These are phyloP conservation scores for Alternaria solani DNA, from an alignment of 2,329 filamentous ascomycete genomes.

Conservation along the genomic window DNA sequence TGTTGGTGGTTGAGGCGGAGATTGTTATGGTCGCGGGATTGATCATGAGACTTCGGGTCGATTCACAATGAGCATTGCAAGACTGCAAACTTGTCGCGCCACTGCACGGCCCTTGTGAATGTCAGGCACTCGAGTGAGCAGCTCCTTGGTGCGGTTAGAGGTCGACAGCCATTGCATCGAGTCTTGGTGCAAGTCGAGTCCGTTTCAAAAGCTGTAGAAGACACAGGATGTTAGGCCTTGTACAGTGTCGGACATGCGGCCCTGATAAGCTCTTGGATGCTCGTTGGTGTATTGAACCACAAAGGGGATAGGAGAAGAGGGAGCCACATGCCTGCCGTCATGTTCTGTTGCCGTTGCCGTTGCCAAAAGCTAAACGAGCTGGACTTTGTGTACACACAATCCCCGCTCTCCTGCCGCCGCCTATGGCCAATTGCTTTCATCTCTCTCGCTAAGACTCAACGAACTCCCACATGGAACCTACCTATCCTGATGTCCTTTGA, in stretches of 20 bases:
- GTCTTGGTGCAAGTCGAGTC: not conserved
- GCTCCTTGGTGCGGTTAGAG: not conserved
- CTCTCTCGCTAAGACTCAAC: slow-evolving; percentile 1
- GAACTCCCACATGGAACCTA: not conserved
- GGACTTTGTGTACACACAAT: slow-evolving; percentile 2
- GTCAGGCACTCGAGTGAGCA: not conserved
- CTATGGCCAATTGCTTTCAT: not conserved
- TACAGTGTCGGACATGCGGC: not conserved
- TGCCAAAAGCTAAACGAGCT: not conserved
- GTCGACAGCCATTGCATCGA: not conserved
- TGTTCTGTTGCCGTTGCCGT: not conserved
- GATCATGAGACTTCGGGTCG: not conserved
- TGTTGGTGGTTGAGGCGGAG: not conserved
- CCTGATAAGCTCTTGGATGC: not conserved
- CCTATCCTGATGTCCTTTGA: not conserved
- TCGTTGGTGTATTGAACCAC: not conserved
- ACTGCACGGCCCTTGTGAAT: not conserved
- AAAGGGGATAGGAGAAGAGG: not conserved
- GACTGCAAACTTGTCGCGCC: not conserved
- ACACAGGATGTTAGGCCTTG: not conserved
- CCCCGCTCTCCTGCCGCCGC: not conserved
- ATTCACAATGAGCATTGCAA: not conserved
- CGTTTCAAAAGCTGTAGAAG: not conserved
- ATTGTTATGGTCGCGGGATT: not conserved
- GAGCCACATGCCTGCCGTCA: not conserved